Evolutionary conservation across 1,139 yeast genomes (phyloP).

Genomic region (Nadsonia commutata): DNA sequence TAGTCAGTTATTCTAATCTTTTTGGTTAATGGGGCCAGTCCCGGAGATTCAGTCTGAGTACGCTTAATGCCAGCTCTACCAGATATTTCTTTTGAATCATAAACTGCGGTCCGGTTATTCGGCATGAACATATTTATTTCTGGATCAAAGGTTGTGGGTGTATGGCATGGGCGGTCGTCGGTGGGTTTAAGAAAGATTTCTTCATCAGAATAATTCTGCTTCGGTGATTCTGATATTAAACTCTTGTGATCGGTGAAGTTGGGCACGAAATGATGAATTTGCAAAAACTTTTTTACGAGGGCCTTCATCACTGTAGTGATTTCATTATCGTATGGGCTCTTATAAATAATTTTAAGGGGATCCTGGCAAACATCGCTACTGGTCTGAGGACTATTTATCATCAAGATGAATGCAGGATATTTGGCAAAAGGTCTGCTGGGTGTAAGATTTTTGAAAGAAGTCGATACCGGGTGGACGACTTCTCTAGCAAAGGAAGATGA

Average conservation of each 20-base stretch:
- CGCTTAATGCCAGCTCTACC: not conserved
- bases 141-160: not conserved
- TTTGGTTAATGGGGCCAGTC: not conserved
- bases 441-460: slow-evolving; percentile 1
- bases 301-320: slow-evolving; percentile 10
- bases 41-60: no score
- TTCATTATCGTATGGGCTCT: slow-evolving; percentile 18
- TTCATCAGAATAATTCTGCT: slow-evolving; percentile 3
- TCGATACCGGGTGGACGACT: slow-evolving; percentile 5
- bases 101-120: not conserved
- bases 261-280: not conserved
- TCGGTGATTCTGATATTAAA: no score
- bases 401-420: slow-evolving; percentile 29
- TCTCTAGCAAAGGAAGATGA: slow-evolving; percentile 8
- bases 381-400: slow-evolving; percentile 21
- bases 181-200: slow-evolving; percentile 6
- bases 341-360: slow-evolving; percentile 25
- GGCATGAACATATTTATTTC: not conserved
- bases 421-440: slow-evolving; percentile 6
- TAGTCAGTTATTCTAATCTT: not conserved
- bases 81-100: not conserved
- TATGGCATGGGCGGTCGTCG: not conserved
- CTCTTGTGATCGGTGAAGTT: no score
- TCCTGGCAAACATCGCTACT: slow-evolving; percentile 30
- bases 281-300: not conserved